Evolutionary conservation across 768 basidiomycete genomes (phyloP).

Genomic region (Lentinula edodes): DNA sequence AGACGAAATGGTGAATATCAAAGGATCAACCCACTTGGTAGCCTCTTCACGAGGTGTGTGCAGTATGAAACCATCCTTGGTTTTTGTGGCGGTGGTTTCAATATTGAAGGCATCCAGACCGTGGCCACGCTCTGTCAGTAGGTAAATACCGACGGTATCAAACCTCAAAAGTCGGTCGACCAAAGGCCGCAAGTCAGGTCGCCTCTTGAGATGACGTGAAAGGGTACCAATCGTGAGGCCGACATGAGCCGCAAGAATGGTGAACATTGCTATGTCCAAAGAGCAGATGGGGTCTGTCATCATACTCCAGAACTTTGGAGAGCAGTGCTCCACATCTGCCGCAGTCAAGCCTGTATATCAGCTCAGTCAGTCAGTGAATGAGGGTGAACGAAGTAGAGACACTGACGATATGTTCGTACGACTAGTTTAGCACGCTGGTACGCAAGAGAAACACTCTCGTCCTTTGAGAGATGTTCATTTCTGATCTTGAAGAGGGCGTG

Average conservation of each 20-base stretch:
- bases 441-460: conserved; percentile 43
- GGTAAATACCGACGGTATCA: conserved; percentile 48
- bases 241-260: conserved; percentile 46
- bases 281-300: conserved; percentile 49
- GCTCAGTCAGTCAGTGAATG: conserved; percentile 2
- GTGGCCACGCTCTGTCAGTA: conserved; percentile 52
- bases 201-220: conserved; percentile 38
- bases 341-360: conserved; percentile 31
- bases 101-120: conserved; percentile 58
- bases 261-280: conserved; percentile 48
- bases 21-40: conserved; percentile 38
- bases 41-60: conserved; percentile 54
- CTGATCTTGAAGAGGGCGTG: conserved; percentile 43
- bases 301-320: conserved; percentile 46
- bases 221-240: conserved; percentile 51
- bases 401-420: conserved; percentile 43
- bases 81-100: conserved; percentile 54
- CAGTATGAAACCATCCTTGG: conserved; percentile 44
- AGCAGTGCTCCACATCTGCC: conserved; percentile 43
- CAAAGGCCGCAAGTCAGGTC: conserved; percentile 45
- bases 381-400: background rate
- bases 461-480: conserved; percentile 36
- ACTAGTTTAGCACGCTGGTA: conserved; percentile 47
- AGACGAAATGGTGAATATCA: background rate
- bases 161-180: conserved; percentile 46